phyloP scores from a whole-genome alignment of 2,329 filamentous ascomycete species.

The Neopestalotiopsis rosae region DNA sequence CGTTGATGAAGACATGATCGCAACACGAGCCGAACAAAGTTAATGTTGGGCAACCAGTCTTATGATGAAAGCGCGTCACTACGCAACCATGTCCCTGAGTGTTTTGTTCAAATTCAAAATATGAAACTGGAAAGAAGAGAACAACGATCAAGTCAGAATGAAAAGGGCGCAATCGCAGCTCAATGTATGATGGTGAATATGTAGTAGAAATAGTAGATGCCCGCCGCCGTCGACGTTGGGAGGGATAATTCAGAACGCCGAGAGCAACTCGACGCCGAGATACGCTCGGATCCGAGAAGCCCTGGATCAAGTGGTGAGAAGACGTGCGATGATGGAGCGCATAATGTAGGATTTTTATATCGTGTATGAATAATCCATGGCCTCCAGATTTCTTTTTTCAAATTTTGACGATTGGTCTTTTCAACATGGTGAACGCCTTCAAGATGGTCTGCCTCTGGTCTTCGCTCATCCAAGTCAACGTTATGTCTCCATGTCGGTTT shows the following conservation, averaged over 20 bases:
- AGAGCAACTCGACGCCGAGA: background rate
- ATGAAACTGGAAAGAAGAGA: too few relatives aligned
- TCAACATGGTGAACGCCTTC: slow-evolving; percentile 21
- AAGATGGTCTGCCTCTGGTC: slow-evolving; percentile 23
- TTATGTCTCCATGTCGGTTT: slow-evolving; percentile 16
- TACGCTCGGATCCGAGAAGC: too few relatives aligned
- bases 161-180: background rate
- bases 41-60: too few relatives aligned
- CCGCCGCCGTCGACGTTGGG: background rate
- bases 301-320: too few relatives aligned
- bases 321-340: too few relatives aligned
- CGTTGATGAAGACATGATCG: too few relatives aligned
- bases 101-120: too few relatives aligned
- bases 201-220: background rate
- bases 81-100: too few relatives aligned
- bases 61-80: too few relatives aligned
- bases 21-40: too few relatives aligned
- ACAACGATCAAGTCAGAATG: background rate
- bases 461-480: slow-evolving; percentile 23
- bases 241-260: background rate
- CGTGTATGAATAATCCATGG: background rate
- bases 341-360: too few relatives aligned
- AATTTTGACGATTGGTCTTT: background rate
- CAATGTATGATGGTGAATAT: background rate
- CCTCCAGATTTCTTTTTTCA: background rate